These are phyloP conservation scores for Hypsizygus ulmarius DNA, from an alignment of 1,284 basidiomycete species.

Conservation along the genomic window DNA sequence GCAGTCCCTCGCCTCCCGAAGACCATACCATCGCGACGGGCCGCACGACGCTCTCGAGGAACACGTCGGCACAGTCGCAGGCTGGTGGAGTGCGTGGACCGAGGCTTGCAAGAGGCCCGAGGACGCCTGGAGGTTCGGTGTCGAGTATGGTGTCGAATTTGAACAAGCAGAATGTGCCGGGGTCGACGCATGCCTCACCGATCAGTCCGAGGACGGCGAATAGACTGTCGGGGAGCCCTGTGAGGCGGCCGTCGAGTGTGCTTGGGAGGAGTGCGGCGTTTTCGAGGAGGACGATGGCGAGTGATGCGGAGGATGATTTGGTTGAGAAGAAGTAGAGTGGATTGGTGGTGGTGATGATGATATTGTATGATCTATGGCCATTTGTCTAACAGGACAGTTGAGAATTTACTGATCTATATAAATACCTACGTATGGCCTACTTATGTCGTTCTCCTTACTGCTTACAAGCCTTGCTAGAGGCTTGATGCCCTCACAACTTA, in stretches of 20 bases:
- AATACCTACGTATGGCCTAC: too few relatives aligned
- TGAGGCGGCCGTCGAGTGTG: slow-evolving; percentile 42
- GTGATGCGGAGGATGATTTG: slow-evolving; percentile 76
- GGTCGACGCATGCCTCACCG: slow-evolving; percentile 30
- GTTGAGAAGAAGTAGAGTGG: slow-evolving; percentile 38
- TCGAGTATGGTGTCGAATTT: slow-evolving; percentile 54
- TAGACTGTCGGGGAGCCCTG: slow-evolving; percentile 44
- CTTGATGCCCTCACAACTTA: too few relatives aligned
- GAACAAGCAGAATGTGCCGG: slow-evolving; percentile 45
- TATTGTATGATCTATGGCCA: slow-evolving; percentile 9
- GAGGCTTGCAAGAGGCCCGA: slow-evolving; percentile 49
- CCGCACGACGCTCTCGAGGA: slow-evolving; percentile 31
- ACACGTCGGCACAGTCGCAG: slow-evolving; percentile 33
- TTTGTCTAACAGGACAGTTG: slow-evolving; percentile 3
- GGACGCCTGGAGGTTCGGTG: slow-evolving; percentile 47
- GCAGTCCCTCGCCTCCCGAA: slow-evolving; percentile 37
- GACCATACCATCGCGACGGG: slow-evolving; percentile 26
- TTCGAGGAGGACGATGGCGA: slow-evolving; percentile 73
- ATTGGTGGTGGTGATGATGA: background rate
- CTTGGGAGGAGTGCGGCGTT: slow-evolving; percentile 53
- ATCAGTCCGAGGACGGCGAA: slow-evolving; percentile 36
- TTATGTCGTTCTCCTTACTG: too few relatives aligned
- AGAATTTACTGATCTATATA: background rate
- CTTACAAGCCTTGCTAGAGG: too few relatives aligned
- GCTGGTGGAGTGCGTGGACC: slow-evolving; percentile 44